These are phyloP conservation scores for Sporisorium reilianum DNA, from an alignment of 1,284 basidiomycete genomes.

Conservation along the genomic window DNA sequence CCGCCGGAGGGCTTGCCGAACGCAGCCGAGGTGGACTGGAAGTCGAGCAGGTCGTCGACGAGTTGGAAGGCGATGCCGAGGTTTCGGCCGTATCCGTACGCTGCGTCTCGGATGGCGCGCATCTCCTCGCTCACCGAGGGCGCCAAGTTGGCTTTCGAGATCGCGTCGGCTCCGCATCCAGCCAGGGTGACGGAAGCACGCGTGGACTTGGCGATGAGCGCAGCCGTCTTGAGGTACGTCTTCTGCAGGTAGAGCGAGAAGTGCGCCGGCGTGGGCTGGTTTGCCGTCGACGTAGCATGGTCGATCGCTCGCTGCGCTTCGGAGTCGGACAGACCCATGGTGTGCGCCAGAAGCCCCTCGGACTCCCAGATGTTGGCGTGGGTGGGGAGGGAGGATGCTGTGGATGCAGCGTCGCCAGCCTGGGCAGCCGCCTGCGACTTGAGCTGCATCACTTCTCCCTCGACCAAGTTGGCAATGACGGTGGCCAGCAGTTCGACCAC, in stretches of 20 bases:
- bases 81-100: conserved; percentile 90
- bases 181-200: conserved; percentile 89
- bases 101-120: conserved; percentile 84
- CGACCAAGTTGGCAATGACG: conserved; percentile 93
- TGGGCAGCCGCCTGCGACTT: conserved; percentile 52
- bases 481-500: conserved; percentile 93
- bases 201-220: conserved; percentile 92
- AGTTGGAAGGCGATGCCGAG: conserved; percentile 82
- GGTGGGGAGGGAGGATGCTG: conserved; percentile 16
- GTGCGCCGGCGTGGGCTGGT: conserved; percentile 72
- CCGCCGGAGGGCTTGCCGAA: conserved; percentile 85
- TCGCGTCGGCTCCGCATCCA: conserved; percentile 77
- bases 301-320: conserved; percentile 12
- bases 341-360: conserved; percentile 39
- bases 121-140: conserved; percentile 26
- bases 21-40: conserved; percentile 76
- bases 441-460: conserved; percentile 95
- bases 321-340: conserved; percentile 25
- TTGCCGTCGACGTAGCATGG: background rate
- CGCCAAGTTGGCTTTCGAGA: conserved; percentile 65
- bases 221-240: conserved; percentile 96
- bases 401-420: conserved; percentile 9
- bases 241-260: conserved; percentile 92
- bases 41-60: conserved; percentile 91
- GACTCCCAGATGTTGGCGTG: conserved; percentile 47